Conservation (phyloP, 495 filamentous ascomycete genomes). For the Xylaria acuta region DNA sequence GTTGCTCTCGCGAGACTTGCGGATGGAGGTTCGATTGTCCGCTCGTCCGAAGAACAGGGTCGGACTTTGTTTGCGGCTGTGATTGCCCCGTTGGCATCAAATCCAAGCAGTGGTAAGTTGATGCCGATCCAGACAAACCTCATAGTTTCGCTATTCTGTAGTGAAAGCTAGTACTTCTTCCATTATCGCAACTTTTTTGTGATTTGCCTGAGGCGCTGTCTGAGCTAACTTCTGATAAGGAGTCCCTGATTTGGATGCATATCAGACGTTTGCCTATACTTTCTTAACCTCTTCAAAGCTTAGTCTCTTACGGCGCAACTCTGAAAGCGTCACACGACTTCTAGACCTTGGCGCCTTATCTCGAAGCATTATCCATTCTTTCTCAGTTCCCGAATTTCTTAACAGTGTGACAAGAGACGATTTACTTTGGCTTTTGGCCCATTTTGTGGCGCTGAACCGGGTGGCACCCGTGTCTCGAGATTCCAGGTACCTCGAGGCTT, state of each 20-base stretch:
- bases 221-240: slow-evolving; percentile 21
- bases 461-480: slow-evolving; percentile 50
- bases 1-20: slow-evolving; percentile 29
- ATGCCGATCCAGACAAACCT: neutral
- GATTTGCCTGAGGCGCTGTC: neutral
- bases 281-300: slow-evolving; percentile 43
- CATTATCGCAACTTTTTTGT: neutral
- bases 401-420: slow-evolving; percentile 37
- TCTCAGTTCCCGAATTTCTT: slow-evolving; percentile 20
- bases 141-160: neutral
- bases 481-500: slow-evolving; percentile 66
- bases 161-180: neutral
- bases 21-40: slow-evolving; percentile 7
- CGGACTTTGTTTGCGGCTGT: slow-evolving; percentile 25
- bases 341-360: slow-evolving; percentile 41
- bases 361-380: slow-evolving; percentile 34
- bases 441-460: slow-evolving; percentile 78
- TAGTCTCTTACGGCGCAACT: slow-evolving; percentile 27
- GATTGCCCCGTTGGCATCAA: slow-evolving; percentile 29
- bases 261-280: slow-evolving; percentile 46
- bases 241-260: slow-evolving; percentile 30
- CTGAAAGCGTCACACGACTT: slow-evolving; percentile 23
- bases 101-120: slow-evolving; percentile 31
- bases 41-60: slow-evolving; percentile 19
- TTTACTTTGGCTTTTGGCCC: slow-evolving; percentile 77